These are phyloP conservation scores for Yarrowia osloensis DNA, from an alignment of 805 yeast genomes.

Conservation along the genomic window DNA sequence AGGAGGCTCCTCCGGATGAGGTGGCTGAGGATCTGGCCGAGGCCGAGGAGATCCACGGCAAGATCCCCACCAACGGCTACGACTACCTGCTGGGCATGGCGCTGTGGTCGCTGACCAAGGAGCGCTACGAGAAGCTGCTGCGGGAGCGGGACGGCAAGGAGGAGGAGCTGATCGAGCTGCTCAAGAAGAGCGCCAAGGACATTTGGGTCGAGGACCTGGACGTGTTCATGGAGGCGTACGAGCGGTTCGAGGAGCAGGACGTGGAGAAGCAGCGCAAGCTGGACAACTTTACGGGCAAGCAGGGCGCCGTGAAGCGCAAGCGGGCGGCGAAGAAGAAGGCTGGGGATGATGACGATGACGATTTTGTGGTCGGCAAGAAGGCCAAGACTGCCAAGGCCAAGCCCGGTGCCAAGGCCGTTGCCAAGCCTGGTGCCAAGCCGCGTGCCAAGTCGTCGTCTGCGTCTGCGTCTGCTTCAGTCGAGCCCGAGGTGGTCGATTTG, in stretches of 20 bases:
- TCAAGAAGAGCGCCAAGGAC: constrained; percentile 76
- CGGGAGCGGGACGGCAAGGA: constrained; percentile 73
- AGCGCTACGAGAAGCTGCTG: constrained; percentile 78
- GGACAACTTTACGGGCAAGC: constrained; percentile 42
- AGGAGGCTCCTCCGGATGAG: constrained; percentile 39
- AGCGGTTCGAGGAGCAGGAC: constrained; percentile 66
- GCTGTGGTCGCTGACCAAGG: constrained; percentile 89
- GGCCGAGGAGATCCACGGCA: constrained; percentile 37
- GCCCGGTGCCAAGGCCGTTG: background rate
- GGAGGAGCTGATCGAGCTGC: constrained; percentile 63
- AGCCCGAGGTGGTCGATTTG: background rate
- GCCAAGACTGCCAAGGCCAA: constrained; percentile 36
- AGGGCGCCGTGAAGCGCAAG: constrained; percentile 41
- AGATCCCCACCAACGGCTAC: constrained; percentile 62
- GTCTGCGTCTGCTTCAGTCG: background rate
- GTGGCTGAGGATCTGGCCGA: constrained; percentile 47
- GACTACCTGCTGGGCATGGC: constrained; percentile 92
- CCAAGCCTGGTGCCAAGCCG: too few species aligned
- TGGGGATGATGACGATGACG: constrained; percentile 42
- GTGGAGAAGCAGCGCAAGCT: constrained; percentile 56
- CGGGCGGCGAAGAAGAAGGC: constrained; percentile 35
- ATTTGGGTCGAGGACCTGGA: constrained; percentile 86
- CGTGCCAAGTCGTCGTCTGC: constrained; percentile 25
- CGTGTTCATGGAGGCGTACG: constrained; percentile 66
- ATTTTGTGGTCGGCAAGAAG: constrained; percentile 37